A percentile compares a stretch with the other conserved stretches of the same genome.
Evolutionary conservation across 2,329 filamentous ascomycete genomes (phyloP).

Genomic region (Chaetomium globosum): DNA sequence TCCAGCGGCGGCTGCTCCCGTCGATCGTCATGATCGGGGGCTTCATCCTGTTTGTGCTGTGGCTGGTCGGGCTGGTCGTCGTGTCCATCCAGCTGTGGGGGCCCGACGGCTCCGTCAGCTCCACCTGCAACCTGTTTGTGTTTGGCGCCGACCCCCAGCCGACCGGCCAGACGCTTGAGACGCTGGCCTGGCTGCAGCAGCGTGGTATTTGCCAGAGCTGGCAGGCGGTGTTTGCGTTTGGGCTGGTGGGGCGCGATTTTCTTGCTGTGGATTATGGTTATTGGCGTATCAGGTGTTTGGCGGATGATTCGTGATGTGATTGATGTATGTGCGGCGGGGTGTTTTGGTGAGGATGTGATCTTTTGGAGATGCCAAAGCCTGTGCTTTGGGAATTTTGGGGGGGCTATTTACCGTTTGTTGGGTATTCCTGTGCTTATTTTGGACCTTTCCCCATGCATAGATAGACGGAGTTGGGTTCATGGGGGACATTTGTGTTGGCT

Average conservation of each 20-base stretch:
- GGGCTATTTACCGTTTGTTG: background rate
- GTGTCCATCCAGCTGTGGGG: conserved; percentile 66
- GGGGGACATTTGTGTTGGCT: conserved; percentile 1
- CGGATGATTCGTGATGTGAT: conserved; percentile 35
- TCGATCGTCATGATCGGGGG: conserved; percentile 65
- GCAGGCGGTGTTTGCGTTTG: conserved; percentile 67
- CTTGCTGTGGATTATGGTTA: conserved; percentile 68
- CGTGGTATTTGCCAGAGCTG: conserved; percentile 65
- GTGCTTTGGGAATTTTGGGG: background rate
- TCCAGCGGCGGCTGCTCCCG: conserved; percentile 61
- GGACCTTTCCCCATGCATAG: conserved; percentile 9
- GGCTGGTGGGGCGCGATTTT: conserved; percentile 63
- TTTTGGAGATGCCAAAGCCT: background rate
- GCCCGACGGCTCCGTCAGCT: conserved; percentile 59
- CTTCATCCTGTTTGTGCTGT: conserved; percentile 68
- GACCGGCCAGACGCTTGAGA: conserved; percentile 55
- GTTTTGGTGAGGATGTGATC: background rate
- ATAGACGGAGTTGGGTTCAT: conserved; percentile 24
- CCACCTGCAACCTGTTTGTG: conserved; percentile 62
- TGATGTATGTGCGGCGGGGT: background rate
- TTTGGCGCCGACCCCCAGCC: conserved; percentile 50
- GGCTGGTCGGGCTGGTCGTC: conserved; percentile 66
- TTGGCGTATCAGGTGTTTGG: conserved; percentile 69
- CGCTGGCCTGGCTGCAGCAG: conserved; percentile 67
- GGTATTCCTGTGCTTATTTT: background rate